These are phyloP conservation scores for Dipteronia sinensis DNA, from an alignment of 345 rosid species.

Conservation along the genomic window DNA sequence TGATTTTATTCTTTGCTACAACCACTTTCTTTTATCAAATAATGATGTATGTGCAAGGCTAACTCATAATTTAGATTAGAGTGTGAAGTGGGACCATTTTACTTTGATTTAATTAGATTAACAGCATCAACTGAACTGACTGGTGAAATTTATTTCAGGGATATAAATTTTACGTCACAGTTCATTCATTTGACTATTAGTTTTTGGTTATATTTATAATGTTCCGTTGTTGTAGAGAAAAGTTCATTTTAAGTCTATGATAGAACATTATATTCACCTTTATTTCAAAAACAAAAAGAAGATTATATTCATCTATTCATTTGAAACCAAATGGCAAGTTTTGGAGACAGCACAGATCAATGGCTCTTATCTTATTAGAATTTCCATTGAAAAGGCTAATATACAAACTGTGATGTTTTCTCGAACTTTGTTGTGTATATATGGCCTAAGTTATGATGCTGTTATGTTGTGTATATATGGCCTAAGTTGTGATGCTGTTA, in stretches of 20 bases:
- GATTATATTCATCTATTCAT: not conserved
- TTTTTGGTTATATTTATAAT: not conserved
- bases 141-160: not conserved
- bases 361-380: not conserved
- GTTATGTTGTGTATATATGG: not conserved
- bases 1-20: not conserved
- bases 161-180: not conserved
- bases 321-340: not conserved
- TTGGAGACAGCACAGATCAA: not conserved
- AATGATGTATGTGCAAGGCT: not conserved
- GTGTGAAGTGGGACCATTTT: not conserved
- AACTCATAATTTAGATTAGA: not conserved
- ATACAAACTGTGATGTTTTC: not conserved
- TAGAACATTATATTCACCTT: not conserved
- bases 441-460: not conserved
- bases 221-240: not conserved
- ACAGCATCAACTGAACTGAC: constrained; percentile 4
- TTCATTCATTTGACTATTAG: not conserved
- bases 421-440: not conserved
- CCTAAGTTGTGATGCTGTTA: not conserved
- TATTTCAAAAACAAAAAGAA: too few species aligned
- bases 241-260: not conserved
- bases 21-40: not conserved
- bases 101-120: not conserved
- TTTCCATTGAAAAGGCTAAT: too few species aligned